Evolutionary conservation across 2,329 filamentous ascomycete species (phyloP).

Genomic region (Fusarium haematococcum): DNA sequence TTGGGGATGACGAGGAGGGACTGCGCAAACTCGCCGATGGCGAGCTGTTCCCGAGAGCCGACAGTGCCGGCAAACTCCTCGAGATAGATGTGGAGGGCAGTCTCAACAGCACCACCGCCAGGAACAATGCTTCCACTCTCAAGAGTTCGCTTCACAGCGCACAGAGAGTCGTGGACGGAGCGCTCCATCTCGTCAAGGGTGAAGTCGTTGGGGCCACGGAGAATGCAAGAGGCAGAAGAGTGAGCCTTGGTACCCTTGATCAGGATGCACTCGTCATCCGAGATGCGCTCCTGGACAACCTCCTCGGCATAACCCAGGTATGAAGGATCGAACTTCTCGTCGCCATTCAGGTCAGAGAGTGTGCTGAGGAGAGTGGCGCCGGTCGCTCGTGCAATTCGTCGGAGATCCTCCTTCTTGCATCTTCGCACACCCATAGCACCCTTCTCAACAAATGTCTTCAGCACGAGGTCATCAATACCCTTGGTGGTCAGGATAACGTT

Average conservation of each 20-base stretch:
- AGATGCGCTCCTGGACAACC: conserved; percentile 97
- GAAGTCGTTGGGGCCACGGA: conserved; percentile 95
- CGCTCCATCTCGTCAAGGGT: conserved; percentile 99
- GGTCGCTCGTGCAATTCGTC: conserved; percentile 95
- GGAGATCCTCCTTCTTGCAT: conserved; percentile 98
- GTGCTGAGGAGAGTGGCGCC: conserved; percentile 94
- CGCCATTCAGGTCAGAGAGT: conserved; percentile 94
- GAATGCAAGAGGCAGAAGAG: conserved; percentile 94
- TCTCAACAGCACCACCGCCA: conserved; percentile 96
- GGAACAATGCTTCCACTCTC: conserved; percentile 98
- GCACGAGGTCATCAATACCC: conserved; percentile 94
- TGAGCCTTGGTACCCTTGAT: conserved; percentile 96
- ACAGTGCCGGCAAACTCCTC: conserved; percentile 99
- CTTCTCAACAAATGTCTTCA: conserved; percentile 95
- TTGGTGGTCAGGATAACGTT: conserved; percentile 98
- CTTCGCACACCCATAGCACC: conserved; percentile 95
- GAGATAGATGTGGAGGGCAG: conserved; percentile 98
- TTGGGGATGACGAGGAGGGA: conserved; percentile 95
- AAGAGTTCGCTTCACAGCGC: conserved; percentile 95
- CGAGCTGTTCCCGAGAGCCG: conserved; percentile 95
- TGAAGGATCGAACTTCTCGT: conserved; percentile 94
- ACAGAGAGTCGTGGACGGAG: conserved; percentile 95
- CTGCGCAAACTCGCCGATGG: conserved; percentile 97
- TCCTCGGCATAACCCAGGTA: conserved; percentile 93
- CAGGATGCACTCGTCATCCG: conserved; percentile 97